Conservation (phyloP, 169 alveolate species). For the Eimeria sp. region DNA sequence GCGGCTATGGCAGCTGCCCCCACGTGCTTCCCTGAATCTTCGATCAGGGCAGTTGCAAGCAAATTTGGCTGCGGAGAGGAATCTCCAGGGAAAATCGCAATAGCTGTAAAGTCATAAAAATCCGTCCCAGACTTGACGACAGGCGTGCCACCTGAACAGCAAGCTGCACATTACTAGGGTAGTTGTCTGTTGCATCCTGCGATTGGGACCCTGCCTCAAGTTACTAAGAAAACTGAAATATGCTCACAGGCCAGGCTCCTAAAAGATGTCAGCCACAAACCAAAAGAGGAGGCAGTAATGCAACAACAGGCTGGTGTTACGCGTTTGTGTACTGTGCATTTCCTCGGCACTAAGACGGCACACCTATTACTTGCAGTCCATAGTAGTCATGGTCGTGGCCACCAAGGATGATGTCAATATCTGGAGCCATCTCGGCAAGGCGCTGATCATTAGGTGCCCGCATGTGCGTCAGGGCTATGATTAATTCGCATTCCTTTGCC, state of each 20-base stretch:
- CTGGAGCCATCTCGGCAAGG: slow-evolving; percentile 90
- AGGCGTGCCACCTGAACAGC: slow-evolving; percentile 83
- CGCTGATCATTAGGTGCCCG: slow-evolving; percentile 93
- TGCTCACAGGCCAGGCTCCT: neutral
- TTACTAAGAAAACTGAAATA: neutral
- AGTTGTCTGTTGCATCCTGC: neutral
- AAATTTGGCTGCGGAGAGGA: slow-evolving; percentile 64
- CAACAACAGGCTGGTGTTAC: neutral
- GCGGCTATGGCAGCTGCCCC: slow-evolving; percentile 78
- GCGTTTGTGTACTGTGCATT: neutral
- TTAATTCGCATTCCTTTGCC: slow-evolving; percentile 91
- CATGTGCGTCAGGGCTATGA: slow-evolving; percentile 96
- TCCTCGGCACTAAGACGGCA: slow-evolving; percentile 6
- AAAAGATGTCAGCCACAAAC: neutral
- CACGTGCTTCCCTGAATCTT: slow-evolving; percentile 63
- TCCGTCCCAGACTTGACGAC: slow-evolving; percentile 94
- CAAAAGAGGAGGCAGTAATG: neutral
- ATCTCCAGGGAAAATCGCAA: slow-evolving; percentile 86
- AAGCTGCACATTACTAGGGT: neutral
- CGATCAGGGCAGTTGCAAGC: slow-evolving; percentile 54
- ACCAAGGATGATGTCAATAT: slow-evolving; percentile 93
- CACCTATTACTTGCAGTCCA: slow-evolving; percentile 84
- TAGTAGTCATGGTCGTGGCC: slow-evolving; percentile 95
- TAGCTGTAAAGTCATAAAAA: slow-evolving; percentile 90
- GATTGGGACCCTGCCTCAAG: neutral